These are phyloP conservation scores for Thecamonas trahens DNA, from an alignment of 78 protist species.

Conservation along the genomic window DNA sequence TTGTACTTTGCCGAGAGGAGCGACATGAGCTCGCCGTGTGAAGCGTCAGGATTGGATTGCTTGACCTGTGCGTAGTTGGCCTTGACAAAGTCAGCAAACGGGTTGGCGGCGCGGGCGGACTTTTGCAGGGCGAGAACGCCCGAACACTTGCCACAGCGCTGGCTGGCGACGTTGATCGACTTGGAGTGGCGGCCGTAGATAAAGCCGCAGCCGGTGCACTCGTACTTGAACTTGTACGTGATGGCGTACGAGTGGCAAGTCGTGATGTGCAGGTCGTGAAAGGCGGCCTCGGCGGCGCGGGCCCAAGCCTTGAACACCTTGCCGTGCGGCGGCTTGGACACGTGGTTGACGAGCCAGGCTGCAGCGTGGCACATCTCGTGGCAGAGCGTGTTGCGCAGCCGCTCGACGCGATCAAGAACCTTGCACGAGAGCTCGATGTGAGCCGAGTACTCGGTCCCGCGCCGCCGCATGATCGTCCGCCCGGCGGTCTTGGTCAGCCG, in stretches of 20 bases:
- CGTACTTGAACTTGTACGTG: background rate
- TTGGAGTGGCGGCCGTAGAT: constrained; percentile 20
- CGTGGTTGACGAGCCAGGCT: constrained; percentile 9
- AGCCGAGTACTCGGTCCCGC: background rate
- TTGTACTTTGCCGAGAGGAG: background rate
- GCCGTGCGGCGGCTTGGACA: constrained; percentile 18
- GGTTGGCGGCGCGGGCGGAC: background rate
- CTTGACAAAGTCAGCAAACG: background rate
- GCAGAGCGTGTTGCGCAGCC: background rate
- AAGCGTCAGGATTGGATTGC: background rate
- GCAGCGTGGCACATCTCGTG: constrained; percentile 28
- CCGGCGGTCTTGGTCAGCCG: constrained; percentile 11
- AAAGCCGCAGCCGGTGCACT: constrained; percentile 4
- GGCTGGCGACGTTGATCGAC: background rate
- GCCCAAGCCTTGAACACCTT: background rate
- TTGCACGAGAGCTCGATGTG: constrained; percentile 1
- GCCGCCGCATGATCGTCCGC: background rate
- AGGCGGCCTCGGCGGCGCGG: background rate
- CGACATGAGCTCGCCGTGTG: background rate
- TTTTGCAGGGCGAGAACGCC: background rate
- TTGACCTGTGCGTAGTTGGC: background rate
- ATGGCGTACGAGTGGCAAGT: constrained; percentile 19
- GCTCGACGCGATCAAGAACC: constrained; percentile 1
- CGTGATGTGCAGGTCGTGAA: constrained; percentile 1
- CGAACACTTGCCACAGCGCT: constrained; percentile 3